Conservation (phyloP, 2,329 filamentous ascomycete species). For the Aspergillus pseudonomiae region DNA sequence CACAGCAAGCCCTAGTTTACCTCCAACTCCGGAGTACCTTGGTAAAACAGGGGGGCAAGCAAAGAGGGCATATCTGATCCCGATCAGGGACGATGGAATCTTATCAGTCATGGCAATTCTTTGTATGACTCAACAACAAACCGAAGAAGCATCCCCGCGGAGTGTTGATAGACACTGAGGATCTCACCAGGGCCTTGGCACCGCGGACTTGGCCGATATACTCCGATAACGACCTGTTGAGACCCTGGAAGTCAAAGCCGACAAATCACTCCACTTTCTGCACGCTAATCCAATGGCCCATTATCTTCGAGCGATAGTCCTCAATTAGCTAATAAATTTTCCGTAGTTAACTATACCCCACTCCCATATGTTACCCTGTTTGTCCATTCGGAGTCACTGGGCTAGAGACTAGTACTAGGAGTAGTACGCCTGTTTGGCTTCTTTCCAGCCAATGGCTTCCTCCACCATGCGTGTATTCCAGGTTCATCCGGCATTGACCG, state of each 20-base stretch:
- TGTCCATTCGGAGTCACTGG: background rate
- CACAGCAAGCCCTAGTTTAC: background rate
- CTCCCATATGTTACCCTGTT: background rate
- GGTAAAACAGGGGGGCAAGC: background rate
- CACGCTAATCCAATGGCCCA: conserved; percentile 1
- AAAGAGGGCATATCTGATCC: background rate
- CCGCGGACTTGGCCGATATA: background rate
- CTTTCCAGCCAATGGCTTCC: background rate
- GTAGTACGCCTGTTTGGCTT: background rate
- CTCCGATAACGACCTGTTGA: background rate
- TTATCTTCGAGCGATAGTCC: background rate
- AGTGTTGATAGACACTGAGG: background rate
- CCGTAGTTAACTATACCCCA: background rate
- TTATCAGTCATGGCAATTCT: background rate
- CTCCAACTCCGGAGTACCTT: background rate
- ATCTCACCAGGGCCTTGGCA: background rate
- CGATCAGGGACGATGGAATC: background rate
- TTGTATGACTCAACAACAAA: background rate
- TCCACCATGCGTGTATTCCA: background rate
- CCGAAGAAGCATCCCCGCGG: background rate
- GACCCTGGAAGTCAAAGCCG: background rate
- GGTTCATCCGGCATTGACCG: background rate
- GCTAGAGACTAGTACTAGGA: background rate
- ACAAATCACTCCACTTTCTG: background rate
- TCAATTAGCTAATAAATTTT: conserved; percentile 7